Conservation (phyloP, 2,329 filamentous ascomycete genomes). For the Aspergillus japonicus region DNA sequence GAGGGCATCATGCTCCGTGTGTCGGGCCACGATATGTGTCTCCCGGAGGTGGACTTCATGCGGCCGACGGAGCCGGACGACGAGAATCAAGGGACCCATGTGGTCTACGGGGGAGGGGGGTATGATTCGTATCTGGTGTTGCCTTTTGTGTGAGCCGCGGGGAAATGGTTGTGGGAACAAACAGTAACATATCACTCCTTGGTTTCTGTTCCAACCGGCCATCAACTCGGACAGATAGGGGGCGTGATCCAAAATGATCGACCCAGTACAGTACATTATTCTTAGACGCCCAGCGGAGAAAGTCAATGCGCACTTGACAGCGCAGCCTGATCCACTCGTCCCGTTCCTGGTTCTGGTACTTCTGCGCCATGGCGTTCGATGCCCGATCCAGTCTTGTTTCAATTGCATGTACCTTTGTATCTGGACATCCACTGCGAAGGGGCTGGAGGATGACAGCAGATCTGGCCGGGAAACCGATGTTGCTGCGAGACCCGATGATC, state of each 20-base stretch:
- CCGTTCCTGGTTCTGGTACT: background rate
- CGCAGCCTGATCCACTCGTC: background rate
- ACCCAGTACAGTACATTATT: background rate
- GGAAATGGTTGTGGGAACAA: background rate
- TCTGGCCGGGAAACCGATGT: too few relatives aligned
- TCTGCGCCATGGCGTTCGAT: background rate
- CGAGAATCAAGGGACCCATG: conserved; percentile 16
- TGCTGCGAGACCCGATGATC: too few relatives aligned
- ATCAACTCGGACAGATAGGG: background rate
- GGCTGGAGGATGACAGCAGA: too few relatives aligned
- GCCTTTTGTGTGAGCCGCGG: background rate
- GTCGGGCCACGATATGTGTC: conserved; percentile 24
- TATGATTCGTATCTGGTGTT: background rate
- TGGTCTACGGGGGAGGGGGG: conserved; percentile 15
- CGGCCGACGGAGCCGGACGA: background rate
- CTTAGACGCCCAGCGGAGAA: background rate
- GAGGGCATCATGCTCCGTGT: conserved; percentile 23
- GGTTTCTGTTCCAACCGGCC: background rate
- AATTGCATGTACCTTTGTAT: background rate
- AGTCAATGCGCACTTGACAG: background rate
- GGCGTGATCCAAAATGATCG: background rate
- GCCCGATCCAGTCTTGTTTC: background rate
- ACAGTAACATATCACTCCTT: too few relatives aligned
- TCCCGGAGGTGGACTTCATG: conserved; percentile 17
- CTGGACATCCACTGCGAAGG: background rate